Evolutionary conservation across 2,329 filamentous ascomycete species (phyloP), one percentile per base, ranked within the genome.

Genomic region (Aspergillus udagawae): DNA sequence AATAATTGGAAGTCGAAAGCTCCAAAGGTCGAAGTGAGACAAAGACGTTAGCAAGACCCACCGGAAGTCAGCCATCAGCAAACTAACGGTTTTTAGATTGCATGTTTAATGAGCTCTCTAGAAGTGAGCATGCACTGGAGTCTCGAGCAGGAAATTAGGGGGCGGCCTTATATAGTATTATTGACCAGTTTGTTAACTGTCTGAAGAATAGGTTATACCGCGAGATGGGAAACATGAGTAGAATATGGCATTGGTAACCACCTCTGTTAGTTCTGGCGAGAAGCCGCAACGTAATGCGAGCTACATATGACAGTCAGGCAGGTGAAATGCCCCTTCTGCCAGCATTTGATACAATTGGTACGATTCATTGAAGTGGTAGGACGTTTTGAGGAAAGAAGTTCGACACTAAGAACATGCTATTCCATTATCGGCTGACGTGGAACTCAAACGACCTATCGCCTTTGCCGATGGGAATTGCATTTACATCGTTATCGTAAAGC

Each of bases 401-500:
- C 6, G 44, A 7, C 4, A 14, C 10, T 4, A 47, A 17, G 23
- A 25, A 47, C 21, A 47, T 14, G 44, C 44, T 27, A 25, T 21
- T 28, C 8, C 9, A 49, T 25, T 28, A 52, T 54, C 49, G 51
- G 2, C 38, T 29, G 23, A 59, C 54, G 28, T 57, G 45, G 59
- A 75, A 75, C 35, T 75, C 73, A 61, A 72, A 75, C n/a, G 63
- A 65, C 55, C 70, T 65, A 63, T 86, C 82, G 1, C 79, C 77
- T 56, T 80, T 64, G 1, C 76, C 78, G 21, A 71, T 66, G 2
- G 75, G 72, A 10, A 84, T 71, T 2, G 78, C 72, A 38, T 75
- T 74, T 3, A 79, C 83, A 49, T 82, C 68, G 12, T 77, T 72
- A 64, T 86, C 83, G 65, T 80, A 86, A 21, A 88, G 67, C 20